Percentiles rank a stretch among this genome's conserved stretches.
Evolutionary conservation across 2,329 filamentous ascomycete genomes (phyloP).

Genomic region (Calonectria naviculata): DNA sequence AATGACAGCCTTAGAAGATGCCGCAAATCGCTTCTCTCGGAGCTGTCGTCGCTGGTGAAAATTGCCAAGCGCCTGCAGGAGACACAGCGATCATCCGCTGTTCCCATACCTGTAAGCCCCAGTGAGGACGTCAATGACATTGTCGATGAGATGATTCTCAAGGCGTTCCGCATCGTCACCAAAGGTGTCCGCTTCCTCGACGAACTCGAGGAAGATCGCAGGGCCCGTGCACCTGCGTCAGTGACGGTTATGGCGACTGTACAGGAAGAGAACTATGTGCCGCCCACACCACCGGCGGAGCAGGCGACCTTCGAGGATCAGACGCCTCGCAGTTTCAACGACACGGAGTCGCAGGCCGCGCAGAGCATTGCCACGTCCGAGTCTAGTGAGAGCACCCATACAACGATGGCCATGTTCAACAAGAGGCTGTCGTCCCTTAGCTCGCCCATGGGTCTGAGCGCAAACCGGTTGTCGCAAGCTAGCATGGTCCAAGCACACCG

Average conservation of each 20-base stretch:
- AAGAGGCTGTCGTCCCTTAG: constrained; percentile 61
- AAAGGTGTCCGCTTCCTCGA: constrained; percentile 92
- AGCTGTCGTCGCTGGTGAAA: constrained; percentile 90
- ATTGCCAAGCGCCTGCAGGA: constrained; percentile 88
- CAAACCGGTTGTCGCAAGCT: constrained; percentile 51
- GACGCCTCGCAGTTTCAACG: constrained; percentile 42
- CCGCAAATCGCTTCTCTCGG: constrained; percentile 88
- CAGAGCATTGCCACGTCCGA: constrained; percentile 49
- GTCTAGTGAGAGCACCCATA: constrained; percentile 50
- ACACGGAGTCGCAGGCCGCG: constrained; percentile 54
- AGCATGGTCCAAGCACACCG: constrained; percentile 54
- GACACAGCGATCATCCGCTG: constrained; percentile 61
- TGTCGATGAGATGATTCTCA: constrained; percentile 92
- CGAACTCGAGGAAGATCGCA: constrained; percentile 76
- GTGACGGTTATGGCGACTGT: constrained; percentile 71
- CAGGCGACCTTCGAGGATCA: constrained; percentile 59
- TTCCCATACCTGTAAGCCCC: constrained; percentile 50
- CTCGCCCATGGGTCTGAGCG: constrained; percentile 44
- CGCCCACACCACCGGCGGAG: constrained; percentile 73
- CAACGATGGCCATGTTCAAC: constrained; percentile 49
- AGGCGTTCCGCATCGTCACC: constrained; percentile 94
- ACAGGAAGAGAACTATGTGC: constrained; percentile 67
- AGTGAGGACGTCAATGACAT: constrained; percentile 76
- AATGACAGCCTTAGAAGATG: constrained; percentile 82
- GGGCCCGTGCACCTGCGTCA: constrained; percentile 60